Percentiles rank a stretch among this genome's conserved stretches.
Conservation (phyloP, 1,284 basidiomycete genomes). For the Fomitopsis pinicola region DNA sequence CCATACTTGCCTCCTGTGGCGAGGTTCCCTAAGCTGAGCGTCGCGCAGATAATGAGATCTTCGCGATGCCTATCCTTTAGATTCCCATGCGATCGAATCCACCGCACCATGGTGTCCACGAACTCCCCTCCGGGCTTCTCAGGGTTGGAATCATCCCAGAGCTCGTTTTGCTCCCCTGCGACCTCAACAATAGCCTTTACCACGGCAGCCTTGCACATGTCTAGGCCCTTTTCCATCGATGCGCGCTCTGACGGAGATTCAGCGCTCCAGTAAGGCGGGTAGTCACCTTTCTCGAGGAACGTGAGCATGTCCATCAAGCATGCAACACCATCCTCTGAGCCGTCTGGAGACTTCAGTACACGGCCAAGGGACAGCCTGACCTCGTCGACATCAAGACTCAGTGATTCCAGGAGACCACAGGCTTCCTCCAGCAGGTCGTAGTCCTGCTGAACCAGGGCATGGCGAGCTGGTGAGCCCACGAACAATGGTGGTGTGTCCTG, state of each 20-base stretch:
- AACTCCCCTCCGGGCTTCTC: conserved; percentile 63
- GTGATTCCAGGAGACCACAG: conserved; percentile 70
- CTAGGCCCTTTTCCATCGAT: conserved; percentile 66
- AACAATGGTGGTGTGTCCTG: conserved; percentile 36
- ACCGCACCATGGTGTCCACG: conserved; percentile 69
- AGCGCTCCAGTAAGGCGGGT: conserved; percentile 57
- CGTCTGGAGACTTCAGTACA: conserved; percentile 51
- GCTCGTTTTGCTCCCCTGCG: conserved; percentile 77
- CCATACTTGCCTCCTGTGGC: conserved; percentile 62
- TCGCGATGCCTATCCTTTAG: conserved; percentile 44
- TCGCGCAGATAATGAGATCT: conserved; percentile 80
- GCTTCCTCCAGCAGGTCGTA: conserved; percentile 69
- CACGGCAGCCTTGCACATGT: conserved; percentile 78
- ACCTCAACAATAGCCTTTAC: conserved; percentile 84
- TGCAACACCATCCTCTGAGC: conserved; percentile 50
- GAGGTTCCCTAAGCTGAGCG: conserved; percentile 79
- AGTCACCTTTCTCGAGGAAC: conserved; percentile 68
- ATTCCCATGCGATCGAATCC: conserved; percentile 58
- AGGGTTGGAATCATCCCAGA: conserved; percentile 64
- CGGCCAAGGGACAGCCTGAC: conserved; percentile 67
- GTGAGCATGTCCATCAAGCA: conserved; percentile 61
- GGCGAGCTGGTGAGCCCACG: conserved; percentile 39
- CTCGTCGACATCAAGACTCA: conserved; percentile 71
- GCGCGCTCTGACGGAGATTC: conserved; percentile 28
- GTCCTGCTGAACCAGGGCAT: conserved; percentile 58